Evolutionary conservation across 805 yeast species (phyloP).

Genomic region (Saturnispora quitensis): DNA sequence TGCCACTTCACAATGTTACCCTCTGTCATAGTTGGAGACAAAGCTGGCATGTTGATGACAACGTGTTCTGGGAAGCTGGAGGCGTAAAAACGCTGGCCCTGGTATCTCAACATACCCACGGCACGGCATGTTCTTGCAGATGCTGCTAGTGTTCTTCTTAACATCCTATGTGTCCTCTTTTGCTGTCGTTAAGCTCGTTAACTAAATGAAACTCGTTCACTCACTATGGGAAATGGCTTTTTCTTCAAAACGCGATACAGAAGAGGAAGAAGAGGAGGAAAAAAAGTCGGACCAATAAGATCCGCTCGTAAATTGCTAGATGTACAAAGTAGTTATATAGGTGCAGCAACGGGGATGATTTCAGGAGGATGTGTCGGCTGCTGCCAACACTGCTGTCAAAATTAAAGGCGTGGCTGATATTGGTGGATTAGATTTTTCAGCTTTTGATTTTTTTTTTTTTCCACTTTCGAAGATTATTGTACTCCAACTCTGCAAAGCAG

Average conservation of each 20-base stretch:
- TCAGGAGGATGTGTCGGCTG: neutral
- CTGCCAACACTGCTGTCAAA: neutral
- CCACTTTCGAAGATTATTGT: neutral
- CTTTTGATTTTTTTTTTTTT: neutral
- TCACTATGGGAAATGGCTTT: neutral
- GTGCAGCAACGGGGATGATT: neutral
- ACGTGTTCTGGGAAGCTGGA: slow-evolving; percentile 44
- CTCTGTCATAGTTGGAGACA: slow-evolving; percentile 99
- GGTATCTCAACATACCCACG: neutral
- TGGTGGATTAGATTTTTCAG: neutral
- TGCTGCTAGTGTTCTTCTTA: neutral
- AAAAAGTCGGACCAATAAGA: neutral
- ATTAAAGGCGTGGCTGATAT: neutral
- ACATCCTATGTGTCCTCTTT: neutral
- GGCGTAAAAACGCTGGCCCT: slow-evolving; percentile 15
- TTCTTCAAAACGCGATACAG: neutral
- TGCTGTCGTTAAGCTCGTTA: neutral
- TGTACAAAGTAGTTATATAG: neutral
- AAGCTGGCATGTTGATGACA: slow-evolving; percentile 94
- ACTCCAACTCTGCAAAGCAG: neutral
- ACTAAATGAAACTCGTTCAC: neutral
- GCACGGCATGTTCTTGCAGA: neutral
- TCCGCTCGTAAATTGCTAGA: neutral
- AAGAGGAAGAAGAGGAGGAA: neutral
- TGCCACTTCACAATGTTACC: slow-evolving; percentile 89